Percentiles rank a stretch among this genome's conserved stretches.
Conservation (phyloP, 1,139 yeast species). For the Pichia sp. region DNA sequence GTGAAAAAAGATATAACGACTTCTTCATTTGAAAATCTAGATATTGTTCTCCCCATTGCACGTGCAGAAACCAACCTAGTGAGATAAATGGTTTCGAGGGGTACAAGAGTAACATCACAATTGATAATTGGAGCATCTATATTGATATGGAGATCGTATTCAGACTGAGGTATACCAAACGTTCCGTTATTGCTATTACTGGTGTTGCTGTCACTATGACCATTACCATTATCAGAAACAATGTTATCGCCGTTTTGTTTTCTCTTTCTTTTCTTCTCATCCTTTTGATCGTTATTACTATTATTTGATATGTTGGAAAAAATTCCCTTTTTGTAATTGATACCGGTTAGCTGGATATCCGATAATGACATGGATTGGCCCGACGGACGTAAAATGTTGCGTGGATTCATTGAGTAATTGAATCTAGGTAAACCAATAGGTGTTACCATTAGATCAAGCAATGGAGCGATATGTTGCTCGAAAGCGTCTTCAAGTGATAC, state of each 20-base stretch:
- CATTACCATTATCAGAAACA: conserved; percentile 15
- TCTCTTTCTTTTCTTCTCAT: conserved; percentile 18
- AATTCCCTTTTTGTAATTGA: conserved; percentile 26
- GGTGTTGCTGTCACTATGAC: conserved; percentile 13
- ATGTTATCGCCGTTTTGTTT: conserved; percentile 19
- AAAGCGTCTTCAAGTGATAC: conserved; percentile 46
- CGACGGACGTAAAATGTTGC: conserved; percentile 73
- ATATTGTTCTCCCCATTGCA: conserved; percentile 70
- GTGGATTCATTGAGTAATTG: conserved; percentile 77
- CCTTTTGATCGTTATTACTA: conserved; percentile 11
- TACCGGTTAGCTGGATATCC: conserved; percentile 28
- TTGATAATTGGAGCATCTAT: conserved; percentile 90
- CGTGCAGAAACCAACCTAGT: conserved; percentile 74
- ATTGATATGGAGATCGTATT: conserved; percentile 61
- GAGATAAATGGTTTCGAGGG: conserved; percentile 65
- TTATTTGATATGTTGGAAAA: background rate
- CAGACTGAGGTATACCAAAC: conserved; percentile 47
- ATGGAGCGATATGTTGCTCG: conserved; percentile 52
- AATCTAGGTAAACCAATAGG: conserved; percentile 94
- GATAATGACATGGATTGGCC: conserved; percentile 47
- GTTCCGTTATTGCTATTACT: conserved; percentile 3
- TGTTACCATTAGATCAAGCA: conserved; percentile 73
- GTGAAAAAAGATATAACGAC: conserved; percentile 22
- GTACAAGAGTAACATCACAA: conserved; percentile 88
- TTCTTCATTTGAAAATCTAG: conserved; percentile 42